Evolutionary conservation across 179 eudicot genomes (phyloP).

Genomic region (Amaranthus tricolor): DNA sequence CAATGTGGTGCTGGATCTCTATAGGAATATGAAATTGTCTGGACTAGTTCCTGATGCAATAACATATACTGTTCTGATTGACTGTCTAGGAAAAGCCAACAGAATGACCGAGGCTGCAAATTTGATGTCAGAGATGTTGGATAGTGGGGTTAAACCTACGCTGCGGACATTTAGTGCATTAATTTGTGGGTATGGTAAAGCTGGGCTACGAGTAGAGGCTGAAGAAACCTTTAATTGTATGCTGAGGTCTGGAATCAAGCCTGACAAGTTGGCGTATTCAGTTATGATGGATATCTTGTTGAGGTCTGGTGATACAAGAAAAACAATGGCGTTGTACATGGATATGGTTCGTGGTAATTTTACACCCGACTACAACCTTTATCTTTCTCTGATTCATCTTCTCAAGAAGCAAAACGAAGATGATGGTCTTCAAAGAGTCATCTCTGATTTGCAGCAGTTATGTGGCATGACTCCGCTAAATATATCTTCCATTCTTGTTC

Average conservation of each 20-base stretch:
- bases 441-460: constrained; percentile 60
- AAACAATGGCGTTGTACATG: constrained; percentile 59
- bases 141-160: constrained; percentile 74
- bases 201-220: constrained; percentile 71
- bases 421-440: constrained; percentile 51
- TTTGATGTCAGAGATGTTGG: constrained; percentile 90
- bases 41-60: constrained; percentile 86
- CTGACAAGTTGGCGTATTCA: constrained; percentile 81
- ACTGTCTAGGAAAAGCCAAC: constrained; percentile 84
- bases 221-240: constrained; percentile 75
- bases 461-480: constrained; percentile 51
- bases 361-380: constrained; percentile 61
- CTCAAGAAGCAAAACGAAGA: constrained; percentile 54
- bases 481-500: constrained; percentile 63
- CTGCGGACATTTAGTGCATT: constrained; percentile 86
- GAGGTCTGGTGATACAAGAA: constrained; percentile 55
- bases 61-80: constrained; percentile 85
- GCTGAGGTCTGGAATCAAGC: constrained; percentile 77
- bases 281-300: constrained; percentile 81
- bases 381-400: constrained; percentile 53
- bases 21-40: constrained; percentile 70
- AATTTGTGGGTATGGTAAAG: constrained; percentile 95
- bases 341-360: constrained; percentile 68
- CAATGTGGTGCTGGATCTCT: constrained; percentile 64
- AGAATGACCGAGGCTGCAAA: constrained; percentile 77